These are phyloP conservation scores for Populus pruinosa DNA, from an alignment of 345 rosid species.

Conservation along the genomic window DNA sequence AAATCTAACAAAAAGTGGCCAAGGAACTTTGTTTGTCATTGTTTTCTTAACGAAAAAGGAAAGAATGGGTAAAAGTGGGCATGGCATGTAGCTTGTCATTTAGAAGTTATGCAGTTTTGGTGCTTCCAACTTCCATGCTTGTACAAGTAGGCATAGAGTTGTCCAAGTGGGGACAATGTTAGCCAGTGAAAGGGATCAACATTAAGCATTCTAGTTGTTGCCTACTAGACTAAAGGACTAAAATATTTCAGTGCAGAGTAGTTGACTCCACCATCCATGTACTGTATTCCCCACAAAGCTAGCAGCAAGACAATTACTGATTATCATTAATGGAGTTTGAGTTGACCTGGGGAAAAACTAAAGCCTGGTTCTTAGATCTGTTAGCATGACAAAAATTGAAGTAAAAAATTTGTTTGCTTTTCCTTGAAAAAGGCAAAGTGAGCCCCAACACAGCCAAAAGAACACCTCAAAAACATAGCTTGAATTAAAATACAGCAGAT, in stretches of 20 bases:
- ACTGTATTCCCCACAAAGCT: background rate
- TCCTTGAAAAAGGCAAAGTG: background rate
- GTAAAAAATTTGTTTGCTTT: background rate
- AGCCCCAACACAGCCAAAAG: background rate
- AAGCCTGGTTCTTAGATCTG: background rate
- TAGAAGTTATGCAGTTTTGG: background rate
- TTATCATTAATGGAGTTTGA: background rate
- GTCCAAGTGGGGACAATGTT: background rate
- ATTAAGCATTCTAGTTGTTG: background rate
- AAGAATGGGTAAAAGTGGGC: background rate
- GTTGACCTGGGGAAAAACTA: background rate
- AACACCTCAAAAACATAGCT: background rate
- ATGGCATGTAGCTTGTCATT: background rate
- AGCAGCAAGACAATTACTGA: background rate
- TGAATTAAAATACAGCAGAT: background rate
- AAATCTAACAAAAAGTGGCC: background rate
- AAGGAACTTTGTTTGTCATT: background rate
- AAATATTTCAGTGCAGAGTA: background rate
- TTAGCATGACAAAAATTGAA: background rate
- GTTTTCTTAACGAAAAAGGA: background rate
- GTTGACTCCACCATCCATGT: background rate
- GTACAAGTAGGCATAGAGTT: background rate
- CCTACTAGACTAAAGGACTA: background rate
- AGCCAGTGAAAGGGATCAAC: background rate
- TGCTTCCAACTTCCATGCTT: background rate